Conservation (phyloP, 768 basidiomycete genomes). For the Suillus hirtellus region DNA sequence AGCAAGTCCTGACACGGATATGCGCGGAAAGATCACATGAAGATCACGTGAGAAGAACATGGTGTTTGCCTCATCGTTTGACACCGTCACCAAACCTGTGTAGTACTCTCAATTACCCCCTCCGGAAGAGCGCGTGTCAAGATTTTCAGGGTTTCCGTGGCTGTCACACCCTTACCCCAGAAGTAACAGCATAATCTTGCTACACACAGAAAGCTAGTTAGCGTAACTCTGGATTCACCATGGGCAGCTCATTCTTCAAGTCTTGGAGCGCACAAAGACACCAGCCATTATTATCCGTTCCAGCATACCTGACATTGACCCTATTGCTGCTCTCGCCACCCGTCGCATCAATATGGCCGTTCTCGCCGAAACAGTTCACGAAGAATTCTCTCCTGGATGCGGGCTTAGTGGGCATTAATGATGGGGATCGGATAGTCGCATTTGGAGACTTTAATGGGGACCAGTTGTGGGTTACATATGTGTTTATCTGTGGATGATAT, state of each 20-base stretch:
- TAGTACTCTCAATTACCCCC: neutral
- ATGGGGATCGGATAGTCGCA: slow-evolving; percentile 75
- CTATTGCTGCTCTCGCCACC: slow-evolving; percentile 23
- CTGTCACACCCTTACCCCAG: neutral
- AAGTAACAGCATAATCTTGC: neutral
- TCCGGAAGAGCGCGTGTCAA: neutral
- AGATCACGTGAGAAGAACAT: slow-evolving; percentile 2
- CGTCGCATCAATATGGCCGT: slow-evolving; percentile 67
- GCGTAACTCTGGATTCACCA: neutral
- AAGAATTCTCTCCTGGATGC: slow-evolving; percentile 80
- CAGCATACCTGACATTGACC: slow-evolving; percentile 10
- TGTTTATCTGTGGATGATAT: neutral
- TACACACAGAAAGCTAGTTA: neutral
- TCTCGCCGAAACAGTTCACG: slow-evolving; percentile 81
- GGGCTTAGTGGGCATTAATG: slow-evolving; percentile 75
- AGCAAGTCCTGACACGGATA: no score
- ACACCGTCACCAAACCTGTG: neutral
- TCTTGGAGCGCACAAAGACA: slow-evolving; percentile 6
- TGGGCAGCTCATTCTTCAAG: slow-evolving; percentile 5
- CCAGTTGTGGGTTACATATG: slow-evolving; percentile 69
- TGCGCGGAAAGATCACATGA: no score
- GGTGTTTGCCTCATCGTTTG: neutral
- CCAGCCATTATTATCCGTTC: slow-evolving; percentile 1
- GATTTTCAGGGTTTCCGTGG: neutral
- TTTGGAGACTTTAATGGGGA: slow-evolving; percentile 97